Percentiles rank a stretch among this genome's conserved stretches.
Conservation (phyloP, 2,329 filamentous ascomycete genomes). For the Kalaharituber pfeilii region DNA sequence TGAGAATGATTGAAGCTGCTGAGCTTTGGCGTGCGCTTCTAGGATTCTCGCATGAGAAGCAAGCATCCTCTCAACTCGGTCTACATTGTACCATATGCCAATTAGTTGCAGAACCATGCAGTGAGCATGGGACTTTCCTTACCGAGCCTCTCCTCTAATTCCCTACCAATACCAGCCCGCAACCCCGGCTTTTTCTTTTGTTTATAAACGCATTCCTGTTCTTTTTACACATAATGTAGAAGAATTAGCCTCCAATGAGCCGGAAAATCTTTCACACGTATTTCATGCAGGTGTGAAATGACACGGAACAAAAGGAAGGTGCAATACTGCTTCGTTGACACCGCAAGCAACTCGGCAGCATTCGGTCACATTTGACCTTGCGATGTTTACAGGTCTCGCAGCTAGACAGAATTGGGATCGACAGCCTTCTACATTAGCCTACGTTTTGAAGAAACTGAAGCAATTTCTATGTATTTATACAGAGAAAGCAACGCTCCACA, state of each 20-base stretch:
- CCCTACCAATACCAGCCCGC: conserved; percentile 51
- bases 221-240: conserved; percentile 10
- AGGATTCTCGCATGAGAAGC: conserved; percentile 15
- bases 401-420: conserved; percentile 27
- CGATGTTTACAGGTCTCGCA: conserved; percentile 66
- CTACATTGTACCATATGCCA: not conserved
- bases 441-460: not conserved
- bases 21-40: conserved; percentile 10
- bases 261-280: too few relatives aligned
- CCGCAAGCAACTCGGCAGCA: conserved; percentile 45
- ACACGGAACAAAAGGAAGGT: not conserved
- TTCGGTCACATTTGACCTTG: conserved; percentile 65
- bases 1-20: not conserved
- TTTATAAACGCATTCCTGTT: conserved; percentile 43
- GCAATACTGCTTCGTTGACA: conserved; percentile 1
- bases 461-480: not conserved
- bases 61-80: conserved; percentile 17
- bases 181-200: conserved; percentile 51
- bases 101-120: conserved; percentile 20
- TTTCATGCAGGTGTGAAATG: not conserved
- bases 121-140: conserved; percentile 6
- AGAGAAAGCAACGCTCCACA: not conserved
- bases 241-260: not conserved
- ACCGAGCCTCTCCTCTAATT: conserved; percentile 55
- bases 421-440: not conserved